A percentile compares a stretch with the other conserved stretches of the same genome.
These are phyloP conservation scores for Ceratocystis destructans DNA, from an alignment of 2,329 filamentous ascomycete genomes.

Conservation along the genomic window DNA sequence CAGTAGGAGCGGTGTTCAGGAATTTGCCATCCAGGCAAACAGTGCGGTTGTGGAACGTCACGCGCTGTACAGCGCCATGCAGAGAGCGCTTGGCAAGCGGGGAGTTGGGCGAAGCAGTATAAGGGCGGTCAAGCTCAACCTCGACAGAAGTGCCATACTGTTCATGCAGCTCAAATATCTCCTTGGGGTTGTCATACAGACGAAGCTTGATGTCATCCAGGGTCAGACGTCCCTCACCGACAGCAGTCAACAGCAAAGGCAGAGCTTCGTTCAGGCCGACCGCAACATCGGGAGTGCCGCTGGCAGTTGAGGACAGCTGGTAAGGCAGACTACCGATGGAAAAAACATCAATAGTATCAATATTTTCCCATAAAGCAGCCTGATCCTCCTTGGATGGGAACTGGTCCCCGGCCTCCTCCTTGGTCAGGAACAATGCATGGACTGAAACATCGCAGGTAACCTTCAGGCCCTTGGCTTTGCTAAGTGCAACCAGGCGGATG, in stretches of 20 bases:
- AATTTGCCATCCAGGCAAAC: conserved; percentile 58
- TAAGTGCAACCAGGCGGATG: conserved; percentile 60
- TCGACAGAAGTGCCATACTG: conserved; percentile 61
- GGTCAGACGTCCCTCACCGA: conserved; percentile 57
- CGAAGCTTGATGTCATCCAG: conserved; percentile 58
- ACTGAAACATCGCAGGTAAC: conserved; percentile 75
- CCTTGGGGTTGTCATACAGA: conserved; percentile 65
- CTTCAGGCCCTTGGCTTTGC: conserved; percentile 68
- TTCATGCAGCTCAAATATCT: conserved; percentile 71
- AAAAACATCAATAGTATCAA: conserved; percentile 63
- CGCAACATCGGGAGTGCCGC: conserved; percentile 37
- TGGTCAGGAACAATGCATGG: conserved; percentile 62
- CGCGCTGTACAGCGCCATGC: conserved; percentile 57
- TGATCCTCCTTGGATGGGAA: conserved; percentile 57
- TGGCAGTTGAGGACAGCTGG: conserved; percentile 42
- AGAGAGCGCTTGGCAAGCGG: conserved; percentile 57
- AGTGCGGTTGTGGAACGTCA: conserved; percentile 61
- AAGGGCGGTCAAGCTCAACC: conserved; percentile 55
- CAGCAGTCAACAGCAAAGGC: conserved; percentile 61
- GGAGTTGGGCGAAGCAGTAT: conserved; percentile 33
- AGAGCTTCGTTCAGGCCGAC: conserved; percentile 60
- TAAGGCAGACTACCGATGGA: conserved; percentile 67
- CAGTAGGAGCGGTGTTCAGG: conserved; percentile 41
- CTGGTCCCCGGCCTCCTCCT: conserved; percentile 50
- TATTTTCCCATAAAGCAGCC: conserved; percentile 57